Conservation (phyloP, 805 yeast genomes). For the Candida corydali region DNA sequence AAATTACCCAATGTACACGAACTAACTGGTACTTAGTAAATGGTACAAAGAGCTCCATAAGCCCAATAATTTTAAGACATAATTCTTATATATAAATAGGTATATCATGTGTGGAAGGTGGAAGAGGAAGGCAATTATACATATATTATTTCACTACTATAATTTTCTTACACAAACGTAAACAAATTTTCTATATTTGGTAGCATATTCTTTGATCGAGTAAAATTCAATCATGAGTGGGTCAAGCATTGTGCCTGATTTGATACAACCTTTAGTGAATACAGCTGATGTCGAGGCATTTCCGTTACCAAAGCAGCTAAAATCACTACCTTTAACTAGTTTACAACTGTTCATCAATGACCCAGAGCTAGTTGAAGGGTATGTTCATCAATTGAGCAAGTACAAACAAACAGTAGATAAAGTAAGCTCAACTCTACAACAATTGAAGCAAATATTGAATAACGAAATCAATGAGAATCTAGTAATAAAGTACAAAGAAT, state of each 20-base stretch:
- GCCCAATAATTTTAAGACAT: no score
- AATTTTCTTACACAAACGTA: no score
- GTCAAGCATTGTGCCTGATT: neutral
- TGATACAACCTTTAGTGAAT: neutral
- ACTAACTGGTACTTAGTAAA: no score
- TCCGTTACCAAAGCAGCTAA: constrained; percentile 23
- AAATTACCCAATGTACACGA: no score
- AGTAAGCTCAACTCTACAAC: constrained; percentile 11
- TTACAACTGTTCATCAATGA: constrained; percentile 23
- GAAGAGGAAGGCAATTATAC: no score
- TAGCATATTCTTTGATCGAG: no score
- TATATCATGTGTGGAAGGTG: no score
- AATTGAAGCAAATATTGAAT: constrained; percentile 18
- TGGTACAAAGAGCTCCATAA: no score
- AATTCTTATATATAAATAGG: no score
- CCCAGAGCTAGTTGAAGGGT: constrained; percentile 28
- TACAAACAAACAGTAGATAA: constrained; percentile 15
- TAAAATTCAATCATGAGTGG: no score
- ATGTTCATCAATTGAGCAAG: constrained; percentile 20
- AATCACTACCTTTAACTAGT: constrained; percentile 24
- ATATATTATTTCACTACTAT: no score
- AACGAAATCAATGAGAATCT: constrained; percentile 9
- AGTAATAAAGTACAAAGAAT: constrained; percentile 17
- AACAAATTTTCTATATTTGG: no score
- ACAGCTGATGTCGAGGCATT: constrained; percentile 5